Evolutionary conservation across 2,329 filamentous ascomycete genomes (phyloP), one percentile per base, ranked within the genome.

Genomic region (Fusarium agapanthi): DNA sequence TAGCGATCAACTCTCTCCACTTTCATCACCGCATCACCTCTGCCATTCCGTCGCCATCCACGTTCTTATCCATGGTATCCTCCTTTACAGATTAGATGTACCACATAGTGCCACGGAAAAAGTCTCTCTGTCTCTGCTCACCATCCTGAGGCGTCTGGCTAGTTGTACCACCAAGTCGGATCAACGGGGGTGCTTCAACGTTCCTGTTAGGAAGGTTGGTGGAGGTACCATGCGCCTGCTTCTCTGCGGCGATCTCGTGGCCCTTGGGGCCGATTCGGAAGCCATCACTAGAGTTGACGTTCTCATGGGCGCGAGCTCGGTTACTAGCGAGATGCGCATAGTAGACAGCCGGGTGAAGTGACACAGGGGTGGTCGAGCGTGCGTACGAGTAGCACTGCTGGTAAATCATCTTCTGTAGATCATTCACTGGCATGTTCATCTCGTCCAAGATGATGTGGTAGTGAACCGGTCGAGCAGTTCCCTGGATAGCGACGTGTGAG

Each of bases 311-410:
- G 60, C 91, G 90, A 26, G 93, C 94, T 55, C 96, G 93, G 65
- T 90, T 90, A 14, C 94, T 92, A 38, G 95, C 95, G 71, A 99
- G 83, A 82, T 99, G 96, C 0, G 97, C 95, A 76, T 99, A 99
- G 86, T 99, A 99, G 1, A 98, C 92, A 0, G 96, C 95, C 0
- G 96, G 96, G 73, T 91, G 93, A 1, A 96, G 83, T 0, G 95
- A 98, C 0, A 99, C 95, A 0, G 96, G 94, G 0, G 95, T 98
- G 0, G 95, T 98, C 0, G 95, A 96, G 22, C 96, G 90, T 61
- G 92, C 91, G 78, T 97, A 99, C 62, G 97, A 94, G 81, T 97
- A 99, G 48, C 92, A 97, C 71, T 98, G 95, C 74, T 97, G 92
- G 77, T 98, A 98, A 28, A 98, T 92, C 88, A 98, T 92, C 62